Evolutionary conservation across 352 stramenopile species (phyloP).

Genomic region (Aphanomyces cochlioides): DNA sequence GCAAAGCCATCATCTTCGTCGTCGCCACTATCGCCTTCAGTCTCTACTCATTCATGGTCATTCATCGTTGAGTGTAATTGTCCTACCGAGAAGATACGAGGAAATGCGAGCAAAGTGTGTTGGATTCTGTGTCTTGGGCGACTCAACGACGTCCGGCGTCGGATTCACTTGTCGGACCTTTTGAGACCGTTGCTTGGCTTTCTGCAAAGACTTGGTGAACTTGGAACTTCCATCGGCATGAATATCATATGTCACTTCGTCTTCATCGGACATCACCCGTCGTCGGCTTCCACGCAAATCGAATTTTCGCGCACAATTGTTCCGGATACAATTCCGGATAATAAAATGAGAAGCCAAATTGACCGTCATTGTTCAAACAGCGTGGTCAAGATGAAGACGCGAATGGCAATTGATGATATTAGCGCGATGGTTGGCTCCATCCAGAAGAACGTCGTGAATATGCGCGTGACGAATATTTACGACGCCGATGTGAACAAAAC

Average conservation of each 20-base stretch:
- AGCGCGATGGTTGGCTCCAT: constrained; percentile 83
- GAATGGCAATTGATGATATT: constrained; percentile 87
- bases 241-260: constrained; percentile 16
- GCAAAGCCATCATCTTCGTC: constrained; percentile 24
- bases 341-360: not conserved
- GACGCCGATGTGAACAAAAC: constrained; percentile 84
- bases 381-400: constrained; percentile 58
- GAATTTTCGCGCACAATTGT: constrained; percentile 8
- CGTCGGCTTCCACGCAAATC: not conserved
- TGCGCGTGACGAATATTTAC: constrained; percentile 97
- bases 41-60: constrained; percentile 5
- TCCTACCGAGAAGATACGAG: constrained; percentile 7
- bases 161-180: not conserved
- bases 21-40: constrained; percentile 6
- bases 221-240: constrained; percentile 16
- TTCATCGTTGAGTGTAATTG: constrained; percentile 1
- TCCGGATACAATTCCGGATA: not conserved
- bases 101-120: too few species aligned
- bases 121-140: too few species aligned
- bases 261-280: not conserved
- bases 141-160: too few species aligned
- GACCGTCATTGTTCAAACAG: too few species aligned
- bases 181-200: not conserved
- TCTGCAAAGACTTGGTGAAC: constrained; percentile 15
- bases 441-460: constrained; percentile 81